phyloP scores from a whole-genome alignment of 1,139 yeast genomes.

The Hansenula lynferdii region DNA sequence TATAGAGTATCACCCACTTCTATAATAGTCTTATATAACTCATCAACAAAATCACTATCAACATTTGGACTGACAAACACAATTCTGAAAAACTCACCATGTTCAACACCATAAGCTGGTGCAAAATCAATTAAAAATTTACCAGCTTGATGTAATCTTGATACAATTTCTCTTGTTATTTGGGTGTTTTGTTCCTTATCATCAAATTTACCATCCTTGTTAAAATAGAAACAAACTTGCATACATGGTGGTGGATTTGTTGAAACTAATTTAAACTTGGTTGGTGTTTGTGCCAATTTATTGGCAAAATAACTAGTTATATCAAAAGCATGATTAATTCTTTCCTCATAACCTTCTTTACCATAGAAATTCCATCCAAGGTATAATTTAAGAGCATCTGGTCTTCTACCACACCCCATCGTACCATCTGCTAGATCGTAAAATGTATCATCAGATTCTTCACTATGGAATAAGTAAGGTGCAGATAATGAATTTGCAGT shows the following conservation, averaged over 20 bases:
- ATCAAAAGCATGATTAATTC: slow-evolving; percentile 70
- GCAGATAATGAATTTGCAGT: slow-evolving; percentile 74
- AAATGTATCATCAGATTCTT: slow-evolving; percentile 35
- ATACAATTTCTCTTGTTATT: slow-evolving; percentile 60
- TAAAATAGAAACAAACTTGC: slow-evolving; percentile 80
- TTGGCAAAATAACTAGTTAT: slow-evolving; percentile 58
- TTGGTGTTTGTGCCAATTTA: slow-evolving; percentile 27
- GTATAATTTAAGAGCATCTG: slow-evolving; percentile 77
- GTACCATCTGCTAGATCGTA: slow-evolving; percentile 87
- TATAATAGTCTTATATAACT: slow-evolving; percentile 17
- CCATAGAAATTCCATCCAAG: slow-evolving; percentile 85
- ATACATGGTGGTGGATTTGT: slow-evolving; percentile 66
- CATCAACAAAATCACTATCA: slow-evolving; percentile 36
- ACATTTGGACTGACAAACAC: slow-evolving; percentile 75
- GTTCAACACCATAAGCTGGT: slow-evolving; percentile 54
- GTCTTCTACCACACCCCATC: slow-evolving; percentile 88
- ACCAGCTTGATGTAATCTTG: slow-evolving; percentile 56
- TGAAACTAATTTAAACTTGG: slow-evolving; percentile 49
- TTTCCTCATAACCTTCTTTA: slow-evolving; percentile 44
- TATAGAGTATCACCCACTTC: slow-evolving; percentile 10
- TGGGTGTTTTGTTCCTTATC: slow-evolving; percentile 40
- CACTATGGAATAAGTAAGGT: slow-evolving; percentile 74
- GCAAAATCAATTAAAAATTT: slow-evolving; percentile 75
- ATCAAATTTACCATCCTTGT: slow-evolving; percentile 33
- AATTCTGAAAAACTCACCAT: slow-evolving; percentile 81